Percentiles rank a stretch among this genome's conserved stretches.
Conservation (phyloP, 164 flowering plant species). For the Echeveria elegans region DNA sequence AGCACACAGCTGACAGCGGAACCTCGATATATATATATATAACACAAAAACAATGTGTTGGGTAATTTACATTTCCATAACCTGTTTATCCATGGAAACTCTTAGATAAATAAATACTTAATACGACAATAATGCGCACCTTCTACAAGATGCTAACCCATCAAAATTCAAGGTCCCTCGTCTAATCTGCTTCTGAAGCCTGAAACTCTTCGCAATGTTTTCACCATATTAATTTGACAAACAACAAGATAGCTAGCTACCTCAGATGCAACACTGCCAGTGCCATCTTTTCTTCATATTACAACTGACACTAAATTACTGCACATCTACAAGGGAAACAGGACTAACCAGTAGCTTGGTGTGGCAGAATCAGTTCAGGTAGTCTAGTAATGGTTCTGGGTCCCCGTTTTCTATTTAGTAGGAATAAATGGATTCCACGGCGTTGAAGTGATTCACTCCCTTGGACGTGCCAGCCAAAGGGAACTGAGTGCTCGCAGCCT, state of each 20-base stretch:
- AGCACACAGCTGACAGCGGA: too few relatives aligned
- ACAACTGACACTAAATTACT: neutral
- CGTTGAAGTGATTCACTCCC: neutral
- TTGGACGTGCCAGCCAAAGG: neutral
- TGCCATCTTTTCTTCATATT: neutral
- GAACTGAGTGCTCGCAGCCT: neutral
- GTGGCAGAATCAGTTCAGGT: neutral
- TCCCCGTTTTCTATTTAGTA: neutral
- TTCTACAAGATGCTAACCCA: neutral
- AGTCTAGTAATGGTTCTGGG: constrained; percentile 1
- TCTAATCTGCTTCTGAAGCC: constrained; percentile 4
- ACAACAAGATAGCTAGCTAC: neutral
- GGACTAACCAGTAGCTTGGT: constrained; percentile 2
- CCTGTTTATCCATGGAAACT: too few relatives aligned
- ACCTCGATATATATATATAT: neutral
- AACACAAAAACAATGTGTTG: neutral
- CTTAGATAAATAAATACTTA: neutral
- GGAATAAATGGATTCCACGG: neutral
- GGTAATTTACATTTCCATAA: neutral
- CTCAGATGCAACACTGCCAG: neutral
- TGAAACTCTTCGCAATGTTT: neutral
- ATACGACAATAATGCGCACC: neutral
- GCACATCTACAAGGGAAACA: neutral
- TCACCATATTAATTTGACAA: neutral
- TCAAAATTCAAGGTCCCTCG: neutral